phyloP scores from a whole-genome alignment of 2,329 filamentous ascomycete species.

The Delphinella strobiligena region DNA sequence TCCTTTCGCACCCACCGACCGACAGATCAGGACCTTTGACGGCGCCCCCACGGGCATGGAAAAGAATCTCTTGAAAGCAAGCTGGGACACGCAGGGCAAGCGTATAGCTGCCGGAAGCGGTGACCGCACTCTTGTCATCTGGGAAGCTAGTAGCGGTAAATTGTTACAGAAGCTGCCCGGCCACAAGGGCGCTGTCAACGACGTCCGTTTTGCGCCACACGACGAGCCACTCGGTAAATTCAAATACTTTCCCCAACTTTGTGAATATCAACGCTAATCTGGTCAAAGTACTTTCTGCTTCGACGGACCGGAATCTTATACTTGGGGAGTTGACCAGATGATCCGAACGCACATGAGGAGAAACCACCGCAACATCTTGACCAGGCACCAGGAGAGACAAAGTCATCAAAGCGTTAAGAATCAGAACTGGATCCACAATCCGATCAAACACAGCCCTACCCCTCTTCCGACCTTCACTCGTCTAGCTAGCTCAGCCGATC shows the following conservation, averaged over 20 bases:
- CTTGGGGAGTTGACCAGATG: conserved; percentile 12
- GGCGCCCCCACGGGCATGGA: conserved; percentile 81
- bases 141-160: conserved; percentile 81
- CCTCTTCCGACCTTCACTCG: too few species aligned
- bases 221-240: conserved; percentile 78
- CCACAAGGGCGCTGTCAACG: conserved; percentile 90
- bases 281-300: conserved; percentile 17
- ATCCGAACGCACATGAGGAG: too few species aligned
- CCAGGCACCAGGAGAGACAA: too few species aligned
- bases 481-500: too few species aligned
- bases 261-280: not conserved
- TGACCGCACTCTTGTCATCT: conserved; percentile 82
- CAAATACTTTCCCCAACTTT: not conserved
- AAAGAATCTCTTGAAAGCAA: conserved; percentile 81
- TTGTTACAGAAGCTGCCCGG: conserved; percentile 89
- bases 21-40: conserved; percentile 78
- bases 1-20: conserved; percentile 81
- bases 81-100: conserved; percentile 79
- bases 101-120: conserved; percentile 81
- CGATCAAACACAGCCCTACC: too few species aligned
- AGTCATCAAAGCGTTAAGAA: too few species aligned
- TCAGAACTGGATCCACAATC: too few species aligned
- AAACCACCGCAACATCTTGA: too few species aligned
- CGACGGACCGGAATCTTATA: conserved; percentile 23
- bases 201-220: conserved; percentile 77